Base-by-base conservation (phyloP, 1,284 basidiomycete genomes). In the Pseudomicrostroma phylloplanum region DNA sequence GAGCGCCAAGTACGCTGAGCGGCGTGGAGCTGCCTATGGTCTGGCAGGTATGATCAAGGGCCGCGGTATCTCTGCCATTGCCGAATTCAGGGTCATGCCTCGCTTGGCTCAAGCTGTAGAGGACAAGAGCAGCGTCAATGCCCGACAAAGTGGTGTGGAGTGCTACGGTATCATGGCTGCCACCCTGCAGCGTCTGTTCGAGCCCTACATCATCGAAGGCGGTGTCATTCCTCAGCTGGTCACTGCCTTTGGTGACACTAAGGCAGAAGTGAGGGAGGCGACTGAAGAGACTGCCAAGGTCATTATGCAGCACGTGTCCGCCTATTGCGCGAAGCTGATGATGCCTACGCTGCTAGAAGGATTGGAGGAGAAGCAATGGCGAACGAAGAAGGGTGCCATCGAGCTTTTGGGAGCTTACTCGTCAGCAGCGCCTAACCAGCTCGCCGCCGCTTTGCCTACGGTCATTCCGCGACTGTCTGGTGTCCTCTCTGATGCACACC, bases 351-450 rank as follows among this genome's bases (percentile, higher is more conserved):
- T 99, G 8, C 84, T 99, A 6, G 88, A 88, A 41, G 94, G 92
- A 41, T 83, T 98, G 55, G 93, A 97, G 70, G 96, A 98, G 80
- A 97, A 96, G 80, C 96, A 98, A 79, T 98, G 96, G 96, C 85
- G 94, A 30, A 92, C 93, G 1, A 98, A 98, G 83, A 97, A 97
- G 79, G 82, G 96, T 85, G 94, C 92, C 2, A 96, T 98, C 68
- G 96, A 98, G 79, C 82, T 98, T n/a, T 83, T 98, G 60, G 96
- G 96, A 42, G 90, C 93, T 83, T 98, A 98, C 93, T 96, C 96
- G 0, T 98, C 94, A 81, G 96, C 94, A 81, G 92, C 96, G 6
- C 96, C 94, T 1, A 87, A 88, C 57, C 96, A 99, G 80, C 85
- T 98, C 13, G 96, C 96, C 0, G 84, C 92, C 25, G 97, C 94